Conservation (phyloP, 2,329 filamentous ascomycete genomes). For the Acephala macrosclerotiorum region DNA sequence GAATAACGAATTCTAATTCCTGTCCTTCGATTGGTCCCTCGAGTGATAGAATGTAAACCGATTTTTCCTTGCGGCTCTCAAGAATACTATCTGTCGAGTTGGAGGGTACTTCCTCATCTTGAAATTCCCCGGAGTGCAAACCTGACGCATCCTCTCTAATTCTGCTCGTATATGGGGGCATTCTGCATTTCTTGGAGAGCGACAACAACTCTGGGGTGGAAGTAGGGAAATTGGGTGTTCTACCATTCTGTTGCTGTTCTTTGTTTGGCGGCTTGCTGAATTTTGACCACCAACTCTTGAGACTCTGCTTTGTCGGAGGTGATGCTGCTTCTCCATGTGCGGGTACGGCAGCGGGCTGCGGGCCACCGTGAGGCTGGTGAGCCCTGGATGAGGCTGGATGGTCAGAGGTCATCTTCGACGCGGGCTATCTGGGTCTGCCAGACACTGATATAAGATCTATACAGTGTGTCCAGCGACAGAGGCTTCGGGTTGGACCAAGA, state of each 20-base stretch:
- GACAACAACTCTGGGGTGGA: not conserved
- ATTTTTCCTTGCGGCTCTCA: too few relatives aligned
- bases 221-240: slow-evolving; percentile 25
- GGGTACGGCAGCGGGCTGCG: slow-evolving; percentile 39
- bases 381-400: slow-evolving; percentile 35
- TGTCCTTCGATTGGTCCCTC: too few relatives aligned
- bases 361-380: slow-evolving; percentile 40
- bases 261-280: slow-evolving; percentile 75
- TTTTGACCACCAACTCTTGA: slow-evolving; percentile 97
- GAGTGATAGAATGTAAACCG: too few relatives aligned
- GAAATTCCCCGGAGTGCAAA: not conserved
- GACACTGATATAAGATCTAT: slow-evolving; percentile 27
- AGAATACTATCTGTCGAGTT: not conserved
- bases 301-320: slow-evolving; percentile 83
- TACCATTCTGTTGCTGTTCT: slow-evolving; percentile 63
- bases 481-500: slow-evolving; percentile 28
- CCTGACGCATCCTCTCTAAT: not conserved
- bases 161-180: not conserved
- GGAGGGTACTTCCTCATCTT: not conserved
- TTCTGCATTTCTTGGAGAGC: not conserved
- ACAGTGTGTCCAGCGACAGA: slow-evolving; percentile 22
- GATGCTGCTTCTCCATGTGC: slow-evolving; percentile 56
- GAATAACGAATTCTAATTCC: too few relatives aligned
- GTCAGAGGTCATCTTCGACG: slow-evolving; percentile 39
- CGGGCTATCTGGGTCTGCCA: slow-evolving; percentile 26